phyloP scores from a whole-genome alignment of 805 yeast genomes.

The Hanseniaspora nectarophila region DNA sequence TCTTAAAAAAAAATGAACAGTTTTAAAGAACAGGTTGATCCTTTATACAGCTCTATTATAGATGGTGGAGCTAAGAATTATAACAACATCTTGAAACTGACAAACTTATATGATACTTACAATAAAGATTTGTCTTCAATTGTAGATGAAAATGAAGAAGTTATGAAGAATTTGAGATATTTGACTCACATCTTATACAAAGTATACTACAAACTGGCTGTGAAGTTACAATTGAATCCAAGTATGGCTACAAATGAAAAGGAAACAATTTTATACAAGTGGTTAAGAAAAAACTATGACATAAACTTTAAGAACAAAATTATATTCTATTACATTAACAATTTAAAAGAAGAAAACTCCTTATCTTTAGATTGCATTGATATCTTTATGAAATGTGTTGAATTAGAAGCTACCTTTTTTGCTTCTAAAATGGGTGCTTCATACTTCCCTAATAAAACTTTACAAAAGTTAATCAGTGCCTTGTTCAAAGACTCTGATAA shows the following conservation, averaged over 20 bases:
- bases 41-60: constrained; percentile 22
- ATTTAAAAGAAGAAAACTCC: constrained; percentile 34
- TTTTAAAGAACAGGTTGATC: constrained; percentile 22
- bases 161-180: constrained; percentile 23
- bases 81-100: constrained; percentile 25
- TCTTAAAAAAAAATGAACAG: background rate
- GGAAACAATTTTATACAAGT: constrained; percentile 40
- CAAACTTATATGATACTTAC: constrained; percentile 18
- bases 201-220: constrained; percentile 26
- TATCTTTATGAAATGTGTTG: constrained; percentile 42
- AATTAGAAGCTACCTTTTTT: constrained; percentile 43
- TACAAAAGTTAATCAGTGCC: constrained; percentile 33
- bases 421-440: constrained; percentile 42
- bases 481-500: constrained; percentile 29
- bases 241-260: constrained; percentile 31
- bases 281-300: constrained; percentile 53
- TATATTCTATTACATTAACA: constrained; percentile 34
- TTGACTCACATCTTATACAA: constrained; percentile 26
- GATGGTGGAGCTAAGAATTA: constrained; percentile 25
- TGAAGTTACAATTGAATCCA: constrained; percentile 25
- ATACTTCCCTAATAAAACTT: constrained; percentile 50
- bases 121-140: constrained; percentile 14
- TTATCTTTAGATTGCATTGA: constrained; percentile 44
- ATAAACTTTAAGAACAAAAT: constrained; percentile 33
- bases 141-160: constrained; percentile 16